These are phyloP conservation scores for Coemansia sp. DNA, from an alignment of 192 early-diverging fungal genomes.

Conservation along the genomic window DNA sequence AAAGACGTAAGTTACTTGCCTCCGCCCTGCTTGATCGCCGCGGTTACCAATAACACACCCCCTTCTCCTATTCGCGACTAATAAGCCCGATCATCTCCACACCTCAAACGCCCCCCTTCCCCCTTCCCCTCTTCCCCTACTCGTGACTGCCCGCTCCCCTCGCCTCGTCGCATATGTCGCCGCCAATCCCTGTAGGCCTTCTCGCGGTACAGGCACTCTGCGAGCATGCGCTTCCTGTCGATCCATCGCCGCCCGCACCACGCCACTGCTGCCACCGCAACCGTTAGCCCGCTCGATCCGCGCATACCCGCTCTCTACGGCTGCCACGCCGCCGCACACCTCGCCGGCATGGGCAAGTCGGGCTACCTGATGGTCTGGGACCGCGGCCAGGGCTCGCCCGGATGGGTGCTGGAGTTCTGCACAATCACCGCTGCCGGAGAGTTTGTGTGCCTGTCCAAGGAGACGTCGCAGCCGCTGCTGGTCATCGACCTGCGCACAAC, in stretches of 20 bases:
- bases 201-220: neutral
- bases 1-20: too few species aligned
- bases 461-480: constrained; percentile 5
- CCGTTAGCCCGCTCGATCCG: neutral
- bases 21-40: too few species aligned
- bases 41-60: too few species aligned
- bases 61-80: too few species aligned
- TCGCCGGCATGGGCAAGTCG: constrained; percentile 5
- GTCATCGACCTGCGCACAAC: constrained; percentile 4
- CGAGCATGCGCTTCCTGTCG: neutral
- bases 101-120: too few species aligned
- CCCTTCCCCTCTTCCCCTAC: too few species aligned
- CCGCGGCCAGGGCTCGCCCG: constrained; percentile 11
- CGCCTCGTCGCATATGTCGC: too few species aligned
- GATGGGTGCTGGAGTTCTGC: constrained; percentile 16
- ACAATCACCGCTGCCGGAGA: constrained; percentile 12
- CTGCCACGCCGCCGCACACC: neutral
- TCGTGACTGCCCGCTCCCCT: too few species aligned
- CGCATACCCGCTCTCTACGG: constrained; percentile 1
- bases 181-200: too few species aligned
- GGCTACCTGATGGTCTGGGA: constrained; percentile 33
- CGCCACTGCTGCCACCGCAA: neutral
- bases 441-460: constrained; percentile 10
- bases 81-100: too few species aligned
- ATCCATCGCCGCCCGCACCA: neutral